Percentiles rank a stretch among this genome's conserved stretches.
Evolutionary conservation across 305 asterid species (phyloP).

Genomic region (Euphrasia arctica): DNA sequence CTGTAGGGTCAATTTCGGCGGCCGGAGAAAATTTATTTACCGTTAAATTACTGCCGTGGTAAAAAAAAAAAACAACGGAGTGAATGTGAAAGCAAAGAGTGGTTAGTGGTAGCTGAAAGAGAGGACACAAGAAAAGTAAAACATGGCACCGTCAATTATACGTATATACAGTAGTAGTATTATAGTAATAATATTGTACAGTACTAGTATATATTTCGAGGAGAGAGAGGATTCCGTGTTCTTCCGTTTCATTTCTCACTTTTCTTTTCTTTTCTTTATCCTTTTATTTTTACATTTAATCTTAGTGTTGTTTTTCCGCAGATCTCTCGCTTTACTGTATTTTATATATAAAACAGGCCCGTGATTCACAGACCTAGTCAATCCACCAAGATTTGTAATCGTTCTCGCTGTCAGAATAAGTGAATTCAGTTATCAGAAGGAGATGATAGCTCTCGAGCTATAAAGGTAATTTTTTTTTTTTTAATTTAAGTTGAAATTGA

Average conservation of each 20-base stretch:
- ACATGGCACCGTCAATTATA: neutral
- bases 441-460: slow-evolving; percentile 30
- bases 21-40: neutral
- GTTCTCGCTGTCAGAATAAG: neutral
- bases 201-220: neutral
- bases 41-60: neutral
- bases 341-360: neutral
- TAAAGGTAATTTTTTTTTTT: slow-evolving; percentile 25
- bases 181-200: no score
- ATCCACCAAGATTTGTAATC: slow-evolving; percentile 24
- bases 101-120: slow-evolving; percentile 3
- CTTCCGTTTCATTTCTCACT: neutral
- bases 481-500: neutral
- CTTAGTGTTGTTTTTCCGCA: slow-evolving; percentile 20
- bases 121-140: neutral
- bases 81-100: neutral
- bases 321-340: slow-evolving; percentile 28
- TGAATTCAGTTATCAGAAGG: slow-evolving; percentile 14
- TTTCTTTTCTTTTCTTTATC: slow-evolving; percentile 9
- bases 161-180: no score
- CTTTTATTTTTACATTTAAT: neutral
- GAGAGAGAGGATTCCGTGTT: slow-evolving; percentile 26
- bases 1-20: no score
- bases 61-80: neutral
- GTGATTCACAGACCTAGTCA: slow-evolving; percentile 20